Percentiles rank a stretch among this genome's conserved stretches.
These are phyloP conservation scores for Tremellales sp. DNA, from an alignment of 1,284 basidiomycete species.

Conservation along the genomic window DNA sequence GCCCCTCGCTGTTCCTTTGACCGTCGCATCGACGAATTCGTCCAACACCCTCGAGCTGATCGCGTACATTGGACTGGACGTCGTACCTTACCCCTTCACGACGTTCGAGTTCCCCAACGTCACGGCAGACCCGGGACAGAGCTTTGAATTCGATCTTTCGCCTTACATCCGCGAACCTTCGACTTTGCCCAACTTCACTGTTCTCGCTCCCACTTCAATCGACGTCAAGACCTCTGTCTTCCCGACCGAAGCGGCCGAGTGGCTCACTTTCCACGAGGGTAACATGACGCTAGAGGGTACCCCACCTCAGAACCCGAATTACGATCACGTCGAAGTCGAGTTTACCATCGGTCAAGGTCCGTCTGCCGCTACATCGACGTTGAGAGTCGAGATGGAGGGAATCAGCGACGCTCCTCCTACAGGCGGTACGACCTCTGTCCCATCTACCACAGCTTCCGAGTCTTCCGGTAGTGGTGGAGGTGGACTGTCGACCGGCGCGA, in stretches of 20 bases:
- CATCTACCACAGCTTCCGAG: slow-evolving; percentile 1
- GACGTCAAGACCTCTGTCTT: slow-evolving; percentile 35
- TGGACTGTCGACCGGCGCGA: slow-evolving; percentile 40
- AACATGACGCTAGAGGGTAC: slow-evolving; percentile 44
- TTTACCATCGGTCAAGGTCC: slow-evolving; percentile 28
- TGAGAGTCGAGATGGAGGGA: slow-evolving; percentile 31
- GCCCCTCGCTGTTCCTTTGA: slow-evolving; percentile 42
- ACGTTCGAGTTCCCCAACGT: slow-evolving; percentile 42
- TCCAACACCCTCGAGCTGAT: slow-evolving; percentile 32
- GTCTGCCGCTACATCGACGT: slow-evolving; percentile 23
- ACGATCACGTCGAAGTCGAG: slow-evolving; percentile 34
- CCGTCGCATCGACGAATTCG: slow-evolving; percentile 33
- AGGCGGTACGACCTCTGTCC: slow-evolving; percentile 13
- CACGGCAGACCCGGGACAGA: slow-evolving; percentile 35
- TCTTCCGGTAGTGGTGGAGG: slow-evolving; percentile 2
- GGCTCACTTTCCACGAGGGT: slow-evolving; percentile 46
- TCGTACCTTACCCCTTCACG: slow-evolving; percentile 51
- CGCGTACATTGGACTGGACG: slow-evolving; percentile 42
- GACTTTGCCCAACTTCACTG: slow-evolving; percentile 17
- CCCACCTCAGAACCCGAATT: slow-evolving; percentile 26
- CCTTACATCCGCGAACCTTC: slow-evolving; percentile 13
- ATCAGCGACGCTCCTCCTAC: slow-evolving; percentile 15
- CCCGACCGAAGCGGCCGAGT: slow-evolving; percentile 39
- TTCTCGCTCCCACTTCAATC: slow-evolving; percentile 12
- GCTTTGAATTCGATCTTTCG: slow-evolving; percentile 32